These are phyloP conservation scores for Hansfordia pulvinata DNA, from an alignment of 2,329 filamentous ascomycete genomes.

Conservation along the genomic window DNA sequence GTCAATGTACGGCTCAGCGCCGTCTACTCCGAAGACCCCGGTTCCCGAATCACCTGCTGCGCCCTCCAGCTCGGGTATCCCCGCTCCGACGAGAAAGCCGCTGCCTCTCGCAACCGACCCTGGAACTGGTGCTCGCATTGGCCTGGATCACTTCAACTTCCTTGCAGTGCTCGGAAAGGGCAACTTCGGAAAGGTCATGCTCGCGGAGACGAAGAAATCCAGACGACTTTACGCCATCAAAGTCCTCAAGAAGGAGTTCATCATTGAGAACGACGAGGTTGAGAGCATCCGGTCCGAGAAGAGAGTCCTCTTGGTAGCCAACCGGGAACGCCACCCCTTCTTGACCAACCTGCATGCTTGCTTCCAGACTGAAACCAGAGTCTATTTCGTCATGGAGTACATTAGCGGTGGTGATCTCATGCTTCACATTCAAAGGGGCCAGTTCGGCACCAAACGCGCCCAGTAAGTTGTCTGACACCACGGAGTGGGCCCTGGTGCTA, in stretches of 20 bases:
- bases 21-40: slow-evolving; percentile 23
- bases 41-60: slow-evolving; percentile 23
- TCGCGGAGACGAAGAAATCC: slow-evolving; percentile 88
- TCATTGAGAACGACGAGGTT: slow-evolving; percentile 98
- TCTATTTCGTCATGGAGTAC: slow-evolving; percentile 99
- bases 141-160: slow-evolving; percentile 98
- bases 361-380: slow-evolving; percentile 96
- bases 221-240: slow-evolving; percentile 96
- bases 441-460: slow-evolving; percentile 89
- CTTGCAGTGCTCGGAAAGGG: slow-evolving; percentile 94
- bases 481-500: background rate
- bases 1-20: slow-evolving; percentile 17
- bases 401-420: slow-evolving; percentile 97
- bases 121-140: slow-evolving; percentile 73
- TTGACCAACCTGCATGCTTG: slow-evolving; percentile 89
- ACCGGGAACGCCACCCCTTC: slow-evolving; percentile 94
- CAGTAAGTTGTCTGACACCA: slow-evolving; percentile 67
- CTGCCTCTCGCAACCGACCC: slow-evolving; percentile 58
- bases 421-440: slow-evolving; percentile 94
- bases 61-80: slow-evolving; percentile 15
- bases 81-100: slow-evolving; percentile 36
- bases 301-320: slow-evolving; percentile 90
- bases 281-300: slow-evolving; percentile 97
- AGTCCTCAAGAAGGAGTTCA: slow-evolving; percentile 98
- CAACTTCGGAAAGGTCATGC: slow-evolving; percentile 99